Evolutionary conservation across 441 rosid species (phyloP).

Genomic region (Syzygium syzygioides): DNA sequence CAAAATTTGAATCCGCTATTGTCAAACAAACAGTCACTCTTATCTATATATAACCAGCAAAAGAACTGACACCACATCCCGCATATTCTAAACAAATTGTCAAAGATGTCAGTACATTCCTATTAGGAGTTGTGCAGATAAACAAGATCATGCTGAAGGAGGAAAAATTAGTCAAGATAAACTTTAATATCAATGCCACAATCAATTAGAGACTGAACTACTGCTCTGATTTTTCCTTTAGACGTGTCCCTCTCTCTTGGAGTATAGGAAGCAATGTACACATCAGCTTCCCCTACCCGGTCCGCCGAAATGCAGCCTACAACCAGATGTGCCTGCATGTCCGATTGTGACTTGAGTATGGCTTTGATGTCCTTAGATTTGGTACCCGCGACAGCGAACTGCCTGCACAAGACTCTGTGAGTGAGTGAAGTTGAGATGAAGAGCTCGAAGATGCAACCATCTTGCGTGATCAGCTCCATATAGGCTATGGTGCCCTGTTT

Average conservation of each 20-base stretch:
- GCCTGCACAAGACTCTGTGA: neutral
- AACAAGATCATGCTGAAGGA: neutral
- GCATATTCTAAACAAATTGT: neutral
- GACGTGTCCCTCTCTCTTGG: neutral
- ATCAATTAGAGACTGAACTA: too few relatives aligned
- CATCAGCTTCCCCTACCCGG: accelerated
- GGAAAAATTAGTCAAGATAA: neutral
- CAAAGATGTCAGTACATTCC: neutral
- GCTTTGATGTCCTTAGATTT: neutral
- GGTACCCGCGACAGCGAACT: neutral
- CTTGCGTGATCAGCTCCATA: neutral
- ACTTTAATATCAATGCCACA: neutral
- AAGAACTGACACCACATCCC: neutral
- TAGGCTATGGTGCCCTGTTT: neutral
- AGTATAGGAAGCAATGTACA: neutral
- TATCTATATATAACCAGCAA: too few relatives aligned
- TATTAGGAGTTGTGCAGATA: neutral
- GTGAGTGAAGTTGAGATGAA: neutral
- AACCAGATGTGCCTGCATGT: accelerated
- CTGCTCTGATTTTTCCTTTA: neutral
- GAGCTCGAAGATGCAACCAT: neutral
- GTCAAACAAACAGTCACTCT: neutral
- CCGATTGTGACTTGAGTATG: neutral
- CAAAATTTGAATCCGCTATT: too few relatives aligned
- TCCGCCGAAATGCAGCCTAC: accelerated